These are phyloP conservation scores for Smallanthus sonchifolius DNA, from an alignment of 129 eudicot species.

Conservation along the genomic window DNA sequence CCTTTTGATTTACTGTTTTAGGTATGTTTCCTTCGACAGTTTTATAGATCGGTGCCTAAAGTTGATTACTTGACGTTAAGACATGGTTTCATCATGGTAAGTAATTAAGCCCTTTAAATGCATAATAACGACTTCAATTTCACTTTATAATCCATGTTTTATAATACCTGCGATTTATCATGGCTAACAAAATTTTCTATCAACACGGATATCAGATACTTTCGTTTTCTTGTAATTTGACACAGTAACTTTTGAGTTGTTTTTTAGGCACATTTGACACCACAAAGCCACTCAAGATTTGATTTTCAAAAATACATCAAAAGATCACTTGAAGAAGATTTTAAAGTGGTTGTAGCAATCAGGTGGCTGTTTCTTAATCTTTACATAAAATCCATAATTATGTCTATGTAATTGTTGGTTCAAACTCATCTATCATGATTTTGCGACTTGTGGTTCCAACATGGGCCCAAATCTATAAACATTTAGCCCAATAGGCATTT, in stretches of 20 bases:
- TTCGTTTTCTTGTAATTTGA: background rate
- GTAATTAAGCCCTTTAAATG: too few relatives aligned
- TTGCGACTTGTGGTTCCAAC: too few relatives aligned
- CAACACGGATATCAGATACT: too few relatives aligned
- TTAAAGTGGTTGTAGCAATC: conserved; percentile 61
- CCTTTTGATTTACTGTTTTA: conserved; percentile 6
- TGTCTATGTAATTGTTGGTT: background rate
- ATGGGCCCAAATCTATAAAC: background rate
- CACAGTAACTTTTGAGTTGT: background rate
- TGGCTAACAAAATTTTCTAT: too few relatives aligned
- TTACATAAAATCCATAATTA: background rate
- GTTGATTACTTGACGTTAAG: conserved; percentile 59
- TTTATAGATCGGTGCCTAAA: conserved; percentile 53
- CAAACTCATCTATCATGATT: too few relatives aligned
- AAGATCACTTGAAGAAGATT: conserved; percentile 67
- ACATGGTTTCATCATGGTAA: conserved; percentile 59
- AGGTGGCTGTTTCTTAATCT: conserved; percentile 27
- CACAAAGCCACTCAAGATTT: conserved; percentile 46
- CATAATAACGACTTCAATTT: too few relatives aligned
- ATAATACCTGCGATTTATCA: too few relatives aligned
- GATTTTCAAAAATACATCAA: conserved; percentile 62
- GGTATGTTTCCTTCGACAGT: conserved; percentile 62
- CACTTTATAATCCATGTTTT: too few relatives aligned
- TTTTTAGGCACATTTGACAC: conserved; percentile 69
- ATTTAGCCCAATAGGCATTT: background rate